Conservation (phyloP, 495 filamentous ascomycete genomes). For the Pyronema omphalodes region DNA sequence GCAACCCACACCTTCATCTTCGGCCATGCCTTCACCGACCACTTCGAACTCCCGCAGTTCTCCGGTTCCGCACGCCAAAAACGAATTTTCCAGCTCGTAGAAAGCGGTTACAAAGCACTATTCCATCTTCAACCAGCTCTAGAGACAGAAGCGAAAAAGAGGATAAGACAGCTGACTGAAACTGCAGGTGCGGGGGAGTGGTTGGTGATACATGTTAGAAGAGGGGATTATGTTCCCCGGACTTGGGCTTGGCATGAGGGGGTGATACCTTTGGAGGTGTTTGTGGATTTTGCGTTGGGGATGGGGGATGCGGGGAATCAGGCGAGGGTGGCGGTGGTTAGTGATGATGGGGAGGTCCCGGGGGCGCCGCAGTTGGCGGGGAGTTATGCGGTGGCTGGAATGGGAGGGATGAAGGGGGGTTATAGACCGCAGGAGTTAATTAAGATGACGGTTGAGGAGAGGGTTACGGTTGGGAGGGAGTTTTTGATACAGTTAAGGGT, state of each 20-base stretch:
- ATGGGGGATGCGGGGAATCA: not conserved
- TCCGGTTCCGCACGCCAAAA: slow-evolving; percentile 32
- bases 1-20: slow-evolving; percentile 39
- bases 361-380: slow-evolving; percentile 34
- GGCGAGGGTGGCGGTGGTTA: slow-evolving; percentile 36
- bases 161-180: slow-evolving; percentile 31
- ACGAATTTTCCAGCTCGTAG: slow-evolving; percentile 41
- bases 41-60: slow-evolving; percentile 31
- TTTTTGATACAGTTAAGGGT: slow-evolving; percentile 57
- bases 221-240: slow-evolving; percentile 40
- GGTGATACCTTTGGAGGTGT: slow-evolving; percentile 48
- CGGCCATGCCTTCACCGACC: slow-evolving; percentile 34
- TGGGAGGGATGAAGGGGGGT: slow-evolving; percentile 39
- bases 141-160: slow-evolving; percentile 18
- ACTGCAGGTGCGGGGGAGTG: slow-evolving; percentile 28
- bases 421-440: slow-evolving; percentile 6
- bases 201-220: slow-evolving; percentile 54
- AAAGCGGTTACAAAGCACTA: slow-evolving; percentile 43
- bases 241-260: slow-evolving; percentile 49
- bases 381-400: slow-evolving; percentile 37
- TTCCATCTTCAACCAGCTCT: slow-evolving; percentile 38
- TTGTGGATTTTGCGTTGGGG: slow-evolving; percentile 27
- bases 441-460: not conserved
- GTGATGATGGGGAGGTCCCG: slow-evolving; percentile 54
- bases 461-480: slow-evolving; percentile 47